Base-by-base conservation (phyloP, 2,329 filamentous ascomycete genomes). In the Fusarium camptoceras region DNA sequence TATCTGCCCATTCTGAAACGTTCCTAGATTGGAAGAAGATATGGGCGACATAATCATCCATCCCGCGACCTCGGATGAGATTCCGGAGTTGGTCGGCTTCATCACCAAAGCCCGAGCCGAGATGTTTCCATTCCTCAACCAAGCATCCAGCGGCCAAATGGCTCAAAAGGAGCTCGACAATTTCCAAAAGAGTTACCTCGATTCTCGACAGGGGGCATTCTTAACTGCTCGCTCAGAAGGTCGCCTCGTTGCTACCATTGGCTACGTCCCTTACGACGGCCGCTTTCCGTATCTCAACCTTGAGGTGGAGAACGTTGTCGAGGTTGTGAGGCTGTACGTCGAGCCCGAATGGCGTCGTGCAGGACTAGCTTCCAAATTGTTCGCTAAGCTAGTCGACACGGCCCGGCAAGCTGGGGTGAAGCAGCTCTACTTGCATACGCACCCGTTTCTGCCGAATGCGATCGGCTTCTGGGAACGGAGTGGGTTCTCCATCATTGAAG, bases 311-410 rank as follows among this genome's bases (percentile, higher is more conserved):
- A 67, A 63, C 9, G 64, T 71, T 9, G 74, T 76, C 8, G 76
- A 78, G 31, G 67, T 78, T 10, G 57, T 76, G 1, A 73, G 73
- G n/a, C 60, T 78, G 5, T 78, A 73, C 25, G 75, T 78, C 9
- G 55, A 74, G 5, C 73, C 74, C 6, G 42, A 54, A 18, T 74
- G 65, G 60, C 76, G 76, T 7, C 76, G 76, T 14, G 66, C 48
- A 6, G 75, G 76, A 9, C 8, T 78, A 20, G 76, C 76, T 15
- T 77, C 76, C 3, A 68, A 48, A 4, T 12, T 78, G 16, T 61
- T 76, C 10, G 24, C 27, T 7, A 41, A 43, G 8, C 18, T 78
- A 27, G 41, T 71, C 20, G 47, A 68, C 6, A 53, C 53, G 1
- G 74, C 76, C 2, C 57, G 25, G 3, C 50, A 49, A 1, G 56